Evolutionary conservation across 306 rosid species (phyloP).

Genomic region (Nissolia schottii): DNA sequence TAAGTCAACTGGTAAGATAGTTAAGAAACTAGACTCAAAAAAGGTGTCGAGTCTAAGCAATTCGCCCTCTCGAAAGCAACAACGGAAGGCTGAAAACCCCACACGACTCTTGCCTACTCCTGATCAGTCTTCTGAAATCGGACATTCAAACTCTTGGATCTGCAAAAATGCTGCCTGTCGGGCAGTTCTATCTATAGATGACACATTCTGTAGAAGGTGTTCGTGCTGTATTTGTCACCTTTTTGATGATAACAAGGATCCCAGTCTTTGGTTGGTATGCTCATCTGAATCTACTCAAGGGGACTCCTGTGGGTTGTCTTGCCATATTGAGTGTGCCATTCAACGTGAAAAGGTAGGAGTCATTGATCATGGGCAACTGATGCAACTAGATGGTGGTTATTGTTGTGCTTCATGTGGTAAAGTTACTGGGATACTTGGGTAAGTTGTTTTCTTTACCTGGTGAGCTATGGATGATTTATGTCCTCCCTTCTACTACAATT

Average conservation of each 20-base stretch:
- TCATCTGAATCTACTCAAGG: slow-evolving; percentile 65
- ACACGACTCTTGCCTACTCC: slow-evolving; percentile 46
- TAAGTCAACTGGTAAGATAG: slow-evolving; percentile 55
- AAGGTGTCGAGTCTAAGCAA: slow-evolving; percentile 52
- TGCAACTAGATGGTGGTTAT: slow-evolving; percentile 95
- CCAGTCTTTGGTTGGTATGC: slow-evolving; percentile 97
- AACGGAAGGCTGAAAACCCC: slow-evolving; percentile 79
- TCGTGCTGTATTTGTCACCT: slow-evolving; percentile 93
- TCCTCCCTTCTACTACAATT: slow-evolving; percentile 2
- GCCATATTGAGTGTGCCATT: slow-evolving; percentile 95
- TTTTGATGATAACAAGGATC: slow-evolving; percentile 94
- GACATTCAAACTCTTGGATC: slow-evolving; percentile 66
- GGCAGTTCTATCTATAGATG: slow-evolving; percentile 74
- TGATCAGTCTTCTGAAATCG: slow-evolving; percentile 65
- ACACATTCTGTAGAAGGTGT: slow-evolving; percentile 87
- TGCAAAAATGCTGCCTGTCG: slow-evolving; percentile 94
- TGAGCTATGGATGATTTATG: slow-evolving; percentile 9
- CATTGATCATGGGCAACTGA: slow-evolving; percentile 84
- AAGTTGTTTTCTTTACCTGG: slow-evolving; percentile 31
- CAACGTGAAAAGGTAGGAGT: slow-evolving; percentile 81
- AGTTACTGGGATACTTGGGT: slow-evolving; percentile 95
- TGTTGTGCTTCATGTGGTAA: slow-evolving; percentile 95
- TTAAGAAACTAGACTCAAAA: slow-evolving; percentile 72
- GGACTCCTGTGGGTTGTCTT: slow-evolving; percentile 86
- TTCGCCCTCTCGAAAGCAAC: slow-evolving; percentile 63